A percentile compares a stretch with the other conserved stretches of the same genome.
phyloP scores from a whole-genome alignment of 441 rosid genomes.

The Adansonia gregorii region DNA sequence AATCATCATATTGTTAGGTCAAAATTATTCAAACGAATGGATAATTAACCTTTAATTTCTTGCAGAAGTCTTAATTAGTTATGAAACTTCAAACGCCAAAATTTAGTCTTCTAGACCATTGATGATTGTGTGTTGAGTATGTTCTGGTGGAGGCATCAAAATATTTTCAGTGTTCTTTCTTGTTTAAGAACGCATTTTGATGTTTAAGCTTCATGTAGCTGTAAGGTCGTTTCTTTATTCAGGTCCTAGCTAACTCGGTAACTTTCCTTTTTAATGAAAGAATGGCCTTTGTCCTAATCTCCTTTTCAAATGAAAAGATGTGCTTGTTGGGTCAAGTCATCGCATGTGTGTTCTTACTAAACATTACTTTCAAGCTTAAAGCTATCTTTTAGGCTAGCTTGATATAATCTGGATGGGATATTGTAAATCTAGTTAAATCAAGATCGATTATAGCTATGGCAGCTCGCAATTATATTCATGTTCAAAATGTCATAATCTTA shows the following conservation, averaged over 20 bases:
- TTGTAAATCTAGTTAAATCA: not conserved
- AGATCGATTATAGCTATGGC: not conserved
- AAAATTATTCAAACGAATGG: not conserved
- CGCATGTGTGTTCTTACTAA: not conserved
- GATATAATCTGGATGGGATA: not conserved
- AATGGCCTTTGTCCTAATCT: too few relatives aligned
- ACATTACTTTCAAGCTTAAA: not conserved
- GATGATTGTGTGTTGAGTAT: not conserved
- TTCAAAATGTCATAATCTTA: not conserved
- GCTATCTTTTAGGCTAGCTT: not conserved
- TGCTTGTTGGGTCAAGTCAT: not conserved
- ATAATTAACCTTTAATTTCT: not conserved
- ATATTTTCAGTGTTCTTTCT: not conserved
- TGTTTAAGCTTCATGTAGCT: not conserved
- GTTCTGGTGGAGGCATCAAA: not conserved
- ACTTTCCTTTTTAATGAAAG: not conserved
- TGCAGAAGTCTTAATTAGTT: slow-evolving; percentile 3
- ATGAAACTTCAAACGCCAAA: not conserved
- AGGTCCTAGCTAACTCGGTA: not conserved
- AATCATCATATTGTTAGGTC: not conserved
- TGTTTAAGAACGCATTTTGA: not conserved
- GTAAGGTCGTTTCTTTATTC: not conserved
- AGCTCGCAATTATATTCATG: not conserved
- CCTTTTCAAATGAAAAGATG: not conserved
- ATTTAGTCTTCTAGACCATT: not conserved